phyloP scores from a whole-genome alignment of 257 asterid genomes.

The Przewalskia tangutica region DNA sequence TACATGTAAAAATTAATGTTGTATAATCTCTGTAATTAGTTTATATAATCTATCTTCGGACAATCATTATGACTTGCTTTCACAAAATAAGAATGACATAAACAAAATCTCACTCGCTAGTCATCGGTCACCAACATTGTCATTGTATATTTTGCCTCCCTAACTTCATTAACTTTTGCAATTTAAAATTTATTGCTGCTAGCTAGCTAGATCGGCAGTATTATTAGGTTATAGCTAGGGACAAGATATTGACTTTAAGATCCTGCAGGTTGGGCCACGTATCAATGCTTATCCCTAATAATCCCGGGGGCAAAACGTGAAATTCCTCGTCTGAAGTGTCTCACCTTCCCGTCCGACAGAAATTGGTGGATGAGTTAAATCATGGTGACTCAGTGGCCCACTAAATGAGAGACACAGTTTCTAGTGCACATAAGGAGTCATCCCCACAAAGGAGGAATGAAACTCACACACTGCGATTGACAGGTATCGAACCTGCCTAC shows the following conservation, averaged over 20 bases:
- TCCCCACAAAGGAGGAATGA: too few species aligned
- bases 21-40: background rate
- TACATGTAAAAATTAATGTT: background rate
- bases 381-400: too few species aligned
- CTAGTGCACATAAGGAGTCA: too few species aligned
- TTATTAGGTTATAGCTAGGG: background rate
- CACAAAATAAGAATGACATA: conserved; percentile 2
- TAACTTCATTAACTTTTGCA: background rate
- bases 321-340: too few species aligned
- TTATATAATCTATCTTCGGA: background rate
- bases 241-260: background rate
- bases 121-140: background rate
- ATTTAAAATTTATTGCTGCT: background rate
- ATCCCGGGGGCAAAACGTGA: rapidly evolving
- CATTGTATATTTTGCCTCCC: background rate
- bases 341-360: too few species aligned
- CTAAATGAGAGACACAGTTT: rapidly evolving
- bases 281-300: background rate
- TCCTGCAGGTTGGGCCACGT: background rate
- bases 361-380: too few species aligned
- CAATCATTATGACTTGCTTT: background rate
- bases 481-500: too few species aligned
- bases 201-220: background rate
- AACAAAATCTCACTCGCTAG: background rate
- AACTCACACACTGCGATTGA: too few species aligned